Percentiles rank a stretch among this genome's conserved stretches.
Evolutionary conservation across 2,329 filamentous ascomycete genomes (phyloP).

Genomic region (Alternaria sp.): DNA sequence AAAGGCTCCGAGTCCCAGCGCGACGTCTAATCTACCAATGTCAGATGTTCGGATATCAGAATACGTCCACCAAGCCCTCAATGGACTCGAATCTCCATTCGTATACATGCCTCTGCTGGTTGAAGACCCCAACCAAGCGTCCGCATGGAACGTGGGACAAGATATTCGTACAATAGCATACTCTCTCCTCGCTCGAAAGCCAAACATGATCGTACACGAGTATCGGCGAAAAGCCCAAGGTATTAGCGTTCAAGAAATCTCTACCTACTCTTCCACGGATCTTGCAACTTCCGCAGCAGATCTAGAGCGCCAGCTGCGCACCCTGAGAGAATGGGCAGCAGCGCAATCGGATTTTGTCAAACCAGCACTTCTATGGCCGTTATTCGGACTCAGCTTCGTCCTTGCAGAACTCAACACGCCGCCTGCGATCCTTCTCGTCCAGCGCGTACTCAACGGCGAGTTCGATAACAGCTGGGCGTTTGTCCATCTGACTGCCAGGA

Average conservation of each 20-base stretch:
- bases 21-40: constrained; percentile 24
- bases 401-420: constrained; percentile 31
- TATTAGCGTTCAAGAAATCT: constrained; percentile 30
- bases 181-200: constrained; percentile 38
- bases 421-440: constrained; percentile 24
- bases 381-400: constrained; percentile 35
- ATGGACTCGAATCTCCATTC: constrained; percentile 22
- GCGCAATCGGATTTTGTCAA: constrained; percentile 10
- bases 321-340: constrained; percentile 27
- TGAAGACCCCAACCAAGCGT: constrained; percentile 54
- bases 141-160: constrained; percentile 53
- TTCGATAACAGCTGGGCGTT: constrained; percentile 49
- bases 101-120: constrained; percentile 73
- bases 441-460: constrained; percentile 37
- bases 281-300: constrained; percentile 6
- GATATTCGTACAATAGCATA: constrained; percentile 52
- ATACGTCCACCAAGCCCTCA: constrained; percentile 34
- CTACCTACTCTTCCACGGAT: constrained; percentile 15
- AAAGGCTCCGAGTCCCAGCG: neutral
- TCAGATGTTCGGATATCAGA: constrained; percentile 48
- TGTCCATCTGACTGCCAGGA: constrained; percentile 51
- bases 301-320: constrained; percentile 24
- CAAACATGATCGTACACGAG: constrained; percentile 41
- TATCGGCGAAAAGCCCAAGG: constrained; percentile 50
- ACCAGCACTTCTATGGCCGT: constrained; percentile 31